Evolutionary conservation across 176 grass and related monocot species (phyloP), one percentile per base, ranked within the genome.

Genomic region (Musa troglodytarum): DNA sequence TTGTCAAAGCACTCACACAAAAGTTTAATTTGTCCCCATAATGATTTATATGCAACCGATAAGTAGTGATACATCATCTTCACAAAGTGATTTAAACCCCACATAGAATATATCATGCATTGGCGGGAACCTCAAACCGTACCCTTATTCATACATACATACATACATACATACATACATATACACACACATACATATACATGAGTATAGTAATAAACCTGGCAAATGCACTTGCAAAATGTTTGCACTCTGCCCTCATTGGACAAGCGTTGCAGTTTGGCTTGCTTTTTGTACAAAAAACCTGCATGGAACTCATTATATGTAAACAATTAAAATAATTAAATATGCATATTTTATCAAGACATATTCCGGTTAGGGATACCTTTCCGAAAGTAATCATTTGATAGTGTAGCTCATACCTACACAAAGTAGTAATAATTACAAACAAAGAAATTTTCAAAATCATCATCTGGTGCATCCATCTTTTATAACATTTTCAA

Each of bases 381-480:
- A 99, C 95, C 95, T 99, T 99, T 65, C 95, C 95, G 77, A 94
- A 99, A 65, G 95, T 99, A 80, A 99, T 99, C 95, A 99, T 89
- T 72, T 99, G 95, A 82, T 99, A 99, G 76, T 99, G 95, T 82
- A 99, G 86, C 73, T 99, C 95, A 78, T 99, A 99, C 82, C 91
- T 99, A 79, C 81, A 77, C 69, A 89, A 68, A 64, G 14, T 53
- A 26, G 43, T 17, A 17, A 15, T 19, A 21, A 15, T 19, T 19
- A 62, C 8, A 19, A 62, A 62, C 9, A n/a, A 62, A 17, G 9
- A 15, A 62, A 62, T 17, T 8, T n/a, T 62, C 15, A 21, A 17
- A n/a, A 8, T 7, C 15, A 62, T 62, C 9, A 74, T n/a, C 72
- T 34, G 52, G 57, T 9, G 68, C 8, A 11, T 17, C 15, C 10